These are phyloP conservation scores for Marasmius sp. DNA, from an alignment of 1,284 basidiomycete species.

Conservation along the genomic window DNA sequence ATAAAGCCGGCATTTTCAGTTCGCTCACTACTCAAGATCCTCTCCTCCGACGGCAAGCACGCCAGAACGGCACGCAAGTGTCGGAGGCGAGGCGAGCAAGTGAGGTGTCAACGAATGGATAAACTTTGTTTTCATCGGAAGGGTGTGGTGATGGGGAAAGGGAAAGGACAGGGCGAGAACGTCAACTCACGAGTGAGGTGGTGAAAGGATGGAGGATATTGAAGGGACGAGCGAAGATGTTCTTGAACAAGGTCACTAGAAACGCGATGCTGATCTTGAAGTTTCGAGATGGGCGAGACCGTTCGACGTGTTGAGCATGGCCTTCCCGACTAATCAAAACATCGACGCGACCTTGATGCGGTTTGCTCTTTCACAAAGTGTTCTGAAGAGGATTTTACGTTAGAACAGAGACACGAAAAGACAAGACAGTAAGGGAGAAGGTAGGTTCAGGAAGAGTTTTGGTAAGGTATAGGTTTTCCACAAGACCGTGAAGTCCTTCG, in stretches of 20 bases:
- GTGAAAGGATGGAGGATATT: background rate
- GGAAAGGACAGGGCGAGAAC: background rate
- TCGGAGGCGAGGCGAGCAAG: slow-evolving; percentile 28
- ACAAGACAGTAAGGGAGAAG: slow-evolving; percentile 8
- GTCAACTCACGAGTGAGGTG: background rate
- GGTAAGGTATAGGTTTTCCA: slow-evolving; percentile 71
- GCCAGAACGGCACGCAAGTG: slow-evolving; percentile 52
- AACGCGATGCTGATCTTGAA: slow-evolving; percentile 5
- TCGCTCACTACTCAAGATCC: too few species aligned
- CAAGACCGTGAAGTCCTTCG: slow-evolving; percentile 67
- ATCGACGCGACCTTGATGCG: too few species aligned
- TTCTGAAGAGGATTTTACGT: too few species aligned
- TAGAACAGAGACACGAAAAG: slow-evolving; percentile 19
- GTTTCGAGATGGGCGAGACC: too few species aligned
- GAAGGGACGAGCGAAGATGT: background rate
- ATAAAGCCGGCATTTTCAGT: too few species aligned
- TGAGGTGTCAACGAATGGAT: slow-evolving; percentile 78
- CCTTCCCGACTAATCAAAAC: too few species aligned
- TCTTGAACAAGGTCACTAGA: background rate
- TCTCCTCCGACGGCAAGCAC: slow-evolving; percentile 5
- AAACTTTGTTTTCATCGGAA: slow-evolving; percentile 70
- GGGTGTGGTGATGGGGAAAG: slow-evolving; percentile 5
- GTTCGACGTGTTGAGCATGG: too few species aligned
- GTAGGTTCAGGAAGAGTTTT: slow-evolving; percentile 51
- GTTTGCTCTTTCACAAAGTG: too few species aligned